Base-by-base conservation (phyloP, 371 early-diverging fungal genomes). In the Zopfochytrium polystomum region DNA sequence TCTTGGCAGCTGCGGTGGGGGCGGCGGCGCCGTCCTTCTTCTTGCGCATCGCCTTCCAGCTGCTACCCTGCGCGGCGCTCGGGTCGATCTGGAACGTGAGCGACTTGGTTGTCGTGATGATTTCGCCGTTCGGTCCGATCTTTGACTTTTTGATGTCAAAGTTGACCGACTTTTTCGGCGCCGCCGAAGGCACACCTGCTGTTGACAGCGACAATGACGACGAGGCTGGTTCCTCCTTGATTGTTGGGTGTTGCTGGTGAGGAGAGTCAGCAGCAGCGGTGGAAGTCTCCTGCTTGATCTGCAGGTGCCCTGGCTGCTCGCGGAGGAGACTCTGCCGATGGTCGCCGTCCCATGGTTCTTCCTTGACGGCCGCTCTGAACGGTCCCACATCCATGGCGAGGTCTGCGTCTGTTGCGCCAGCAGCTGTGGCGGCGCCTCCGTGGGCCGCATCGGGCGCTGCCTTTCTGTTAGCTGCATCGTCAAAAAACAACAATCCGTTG, bases 71-170 rank as follows among this genome's bases (percentile, higher is more conserved):
- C n/a, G n/a, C n/a, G n/a, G 47, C 47, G 23, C 18, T 6, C 6
- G 7, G 7, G 6, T 7, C 7, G 6, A 33, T 7, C 11, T 7
- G 18, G 42, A 66, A 65, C 15, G 59, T 63, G 38, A 74, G 60
- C 18, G 31, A 69, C 58, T 71, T 63, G 1, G 72, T 72, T 4
- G 72, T 67, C 15, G 75, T 75, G 13, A 44, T 58, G 43, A 75
- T 64, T 51, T 72, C 75, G n/a, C 75, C 75, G 47, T 75, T 72
- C 18, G 75, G 70, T 5, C 68, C 71, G 26, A 75, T 42, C 3
- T 67, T 58, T 5, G 69, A 61, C 48, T 70, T 67, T 42, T 70
- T 69, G 60, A 75, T 60, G 49, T 74, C 75, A 35, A 71, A 68
- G n/a, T 61, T 60, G 33, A 70, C 51, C 2, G 61, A 47, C 20